A percentile compares a stretch with the other conserved stretches of the same genome.
phyloP scores from a whole-genome alignment of 2,329 filamentous ascomycete genomes.

The Pseudodiploospora longispora region DNA sequence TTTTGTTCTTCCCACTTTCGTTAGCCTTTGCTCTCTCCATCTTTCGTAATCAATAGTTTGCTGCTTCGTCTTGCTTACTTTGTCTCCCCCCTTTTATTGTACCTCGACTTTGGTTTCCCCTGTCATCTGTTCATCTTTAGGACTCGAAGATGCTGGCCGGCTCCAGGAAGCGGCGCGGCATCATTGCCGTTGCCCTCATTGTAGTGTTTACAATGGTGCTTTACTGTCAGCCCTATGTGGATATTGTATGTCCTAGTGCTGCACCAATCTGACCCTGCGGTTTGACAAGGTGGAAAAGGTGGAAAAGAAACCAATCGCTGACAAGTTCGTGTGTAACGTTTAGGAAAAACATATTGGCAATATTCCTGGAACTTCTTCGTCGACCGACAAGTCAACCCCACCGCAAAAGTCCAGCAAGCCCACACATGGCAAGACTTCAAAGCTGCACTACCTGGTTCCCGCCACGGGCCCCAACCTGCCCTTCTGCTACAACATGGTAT shows the following conservation, averaged over 20 bases:
- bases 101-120: not conserved
- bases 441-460: constrained; percentile 30
- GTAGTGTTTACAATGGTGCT: constrained; percentile 4
- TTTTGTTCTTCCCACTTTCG: no score
- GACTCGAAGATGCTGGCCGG: constrained; percentile 2
- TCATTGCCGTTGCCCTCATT: constrained; percentile 2
- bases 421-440: constrained; percentile 14
- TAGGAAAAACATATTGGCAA: no score
- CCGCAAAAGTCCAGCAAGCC: not conserved
- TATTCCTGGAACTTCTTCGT: no score
- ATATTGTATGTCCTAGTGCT: constrained; percentile 6
- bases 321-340: no score
- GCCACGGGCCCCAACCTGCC: constrained; percentile 27
- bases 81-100: not conserved
- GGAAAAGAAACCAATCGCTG: no score
- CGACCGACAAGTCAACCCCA: no score
- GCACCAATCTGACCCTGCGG: no score
- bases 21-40: no score
- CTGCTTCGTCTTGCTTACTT: not conserved
- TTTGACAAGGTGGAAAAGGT: no score
- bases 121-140: not conserved
- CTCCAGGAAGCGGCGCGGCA: constrained; percentile 6
- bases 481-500: constrained; percentile 31
- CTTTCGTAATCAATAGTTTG: no score
- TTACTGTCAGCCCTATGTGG: constrained; percentile 8